Conservation (phyloP, 2,329 filamentous ascomycete species). For the Dothistroma septosporum region DNA sequence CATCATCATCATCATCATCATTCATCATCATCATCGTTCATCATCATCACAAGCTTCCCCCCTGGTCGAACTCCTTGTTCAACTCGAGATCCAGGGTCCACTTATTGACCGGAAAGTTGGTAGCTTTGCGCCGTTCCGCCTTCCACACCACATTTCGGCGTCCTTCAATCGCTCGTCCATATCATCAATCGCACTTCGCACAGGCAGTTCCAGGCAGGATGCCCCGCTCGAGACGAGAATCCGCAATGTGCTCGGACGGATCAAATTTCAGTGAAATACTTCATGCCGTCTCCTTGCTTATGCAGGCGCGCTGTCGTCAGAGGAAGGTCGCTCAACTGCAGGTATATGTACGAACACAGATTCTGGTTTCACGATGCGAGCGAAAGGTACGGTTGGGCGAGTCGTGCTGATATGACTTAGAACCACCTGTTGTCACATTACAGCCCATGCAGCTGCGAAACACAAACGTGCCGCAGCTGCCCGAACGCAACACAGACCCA, state of each 20-base stretch:
- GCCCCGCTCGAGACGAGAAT: neutral
- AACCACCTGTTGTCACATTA: neutral
- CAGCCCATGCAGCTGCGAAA: neutral
- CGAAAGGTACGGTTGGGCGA: neutral
- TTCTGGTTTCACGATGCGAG: neutral
- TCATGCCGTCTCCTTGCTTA: neutral
- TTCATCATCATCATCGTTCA: too few species aligned
- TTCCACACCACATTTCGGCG: neutral
- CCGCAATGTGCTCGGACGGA: neutral
- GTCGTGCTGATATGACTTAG: neutral
- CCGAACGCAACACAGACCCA: neutral
- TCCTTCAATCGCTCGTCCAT: neutral
- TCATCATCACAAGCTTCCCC: neutral
- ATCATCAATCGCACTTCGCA: neutral
- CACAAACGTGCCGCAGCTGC: slow-evolving; percentile 1
- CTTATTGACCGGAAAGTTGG: neutral
- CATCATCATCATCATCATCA: too few species aligned
- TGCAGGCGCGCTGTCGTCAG: neutral
- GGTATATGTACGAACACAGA: neutral
- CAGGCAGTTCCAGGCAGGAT: neutral
- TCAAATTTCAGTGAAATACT: neutral
- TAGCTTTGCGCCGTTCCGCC: neutral
- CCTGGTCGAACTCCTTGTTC: neutral
- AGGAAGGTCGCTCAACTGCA: neutral
- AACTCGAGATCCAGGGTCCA: neutral